A percentile compares a stretch with the other conserved stretches of the same genome.
These are phyloP conservation scores for Diplodia sapinea DNA, from an alignment of 2,329 filamentous ascomycete genomes.

Conservation along the genomic window DNA sequence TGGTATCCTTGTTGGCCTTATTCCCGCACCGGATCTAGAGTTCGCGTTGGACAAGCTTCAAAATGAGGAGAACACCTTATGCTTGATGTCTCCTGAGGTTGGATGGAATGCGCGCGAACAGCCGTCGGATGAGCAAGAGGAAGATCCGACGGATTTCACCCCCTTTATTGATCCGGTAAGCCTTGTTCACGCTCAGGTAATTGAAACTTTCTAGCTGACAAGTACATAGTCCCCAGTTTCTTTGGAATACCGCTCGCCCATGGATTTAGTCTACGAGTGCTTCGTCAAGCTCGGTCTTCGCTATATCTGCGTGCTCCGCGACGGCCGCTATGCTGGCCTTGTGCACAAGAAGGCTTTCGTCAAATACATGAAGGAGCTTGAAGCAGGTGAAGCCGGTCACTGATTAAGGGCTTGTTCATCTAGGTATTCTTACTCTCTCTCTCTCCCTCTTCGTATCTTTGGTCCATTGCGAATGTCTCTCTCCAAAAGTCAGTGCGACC, in stretches of 20 bases:
- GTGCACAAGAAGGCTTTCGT: conserved; percentile 98
- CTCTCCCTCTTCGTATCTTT: background rate
- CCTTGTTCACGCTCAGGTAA: conserved; percentile 29
- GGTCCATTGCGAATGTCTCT: background rate
- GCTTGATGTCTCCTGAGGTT: conserved; percentile 78
- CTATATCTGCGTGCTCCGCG: conserved; percentile 86
- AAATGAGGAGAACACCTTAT: conserved; percentile 74
- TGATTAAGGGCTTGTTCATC: background rate
- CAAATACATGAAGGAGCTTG: conserved; percentile 86
- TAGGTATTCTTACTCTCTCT: background rate
- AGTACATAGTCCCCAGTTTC: conserved; percentile 73
- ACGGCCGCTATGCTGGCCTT: conserved; percentile 87
- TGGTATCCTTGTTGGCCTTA: conserved; percentile 82
- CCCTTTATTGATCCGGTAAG: conserved; percentile 85
- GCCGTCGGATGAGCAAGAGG: conserved; percentile 61
- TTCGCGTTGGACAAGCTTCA: conserved; percentile 85
- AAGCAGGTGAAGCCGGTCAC: conserved; percentile 53
- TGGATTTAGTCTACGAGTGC: conserved; percentile 95
- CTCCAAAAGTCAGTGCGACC: background rate
- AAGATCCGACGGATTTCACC: conserved; percentile 82
- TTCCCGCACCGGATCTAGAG: conserved; percentile 91
- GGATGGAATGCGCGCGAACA: conserved; percentile 45
- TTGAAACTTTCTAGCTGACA: conserved; percentile 31
- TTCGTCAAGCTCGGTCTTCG: conserved; percentile 92
- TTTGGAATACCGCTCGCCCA: conserved; percentile 84